Conservation (phyloP, 192 early-diverging fungal genomes). For the Helicostylum pulchrum region DNA sequence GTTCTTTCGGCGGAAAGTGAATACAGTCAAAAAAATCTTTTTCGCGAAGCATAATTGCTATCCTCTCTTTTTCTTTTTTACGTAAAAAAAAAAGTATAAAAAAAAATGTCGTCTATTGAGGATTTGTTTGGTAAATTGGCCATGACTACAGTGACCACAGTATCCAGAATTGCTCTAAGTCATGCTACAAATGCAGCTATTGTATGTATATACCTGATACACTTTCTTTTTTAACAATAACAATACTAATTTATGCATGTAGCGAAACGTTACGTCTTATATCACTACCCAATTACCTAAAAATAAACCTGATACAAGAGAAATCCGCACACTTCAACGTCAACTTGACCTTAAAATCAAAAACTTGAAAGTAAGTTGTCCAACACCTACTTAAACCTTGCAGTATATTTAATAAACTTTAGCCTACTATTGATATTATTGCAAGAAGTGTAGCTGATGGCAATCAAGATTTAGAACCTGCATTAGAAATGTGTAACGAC, state of each 20-base stretch:
- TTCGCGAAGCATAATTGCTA: no score
- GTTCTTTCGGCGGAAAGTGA: no score
- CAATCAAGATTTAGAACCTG: conserved; percentile 55
- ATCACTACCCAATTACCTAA: conserved; percentile 19
- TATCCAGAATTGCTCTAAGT: conserved; percentile 32
- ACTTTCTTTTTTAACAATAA: no score
- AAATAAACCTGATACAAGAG: conserved; percentile 13
- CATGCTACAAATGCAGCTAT: conserved; percentile 38
- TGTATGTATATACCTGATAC: conserved; percentile 9
- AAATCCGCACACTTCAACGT: conserved; percentile 25
- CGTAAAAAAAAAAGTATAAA: no score
- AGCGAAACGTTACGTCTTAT: conserved; percentile 33
- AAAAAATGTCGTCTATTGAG: conserved; percentile 27
- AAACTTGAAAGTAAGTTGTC: conserved; percentile 28
- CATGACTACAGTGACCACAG: conserved; percentile 30
- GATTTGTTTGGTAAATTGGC: conserved; percentile 38
- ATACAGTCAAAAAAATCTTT: no score
- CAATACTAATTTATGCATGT: neutral
- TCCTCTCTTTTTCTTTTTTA: no score
- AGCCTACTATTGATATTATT: conserved; percentile 70
- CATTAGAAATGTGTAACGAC: conserved; percentile 48
- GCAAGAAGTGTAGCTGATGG: conserved; percentile 62
- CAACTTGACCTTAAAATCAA: conserved; percentile 37
- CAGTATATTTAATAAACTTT: neutral
- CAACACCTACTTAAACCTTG: neutral